phyloP scores from a whole-genome alignment of 345 rosid genomes.

The Durio zibethinus region DNA sequence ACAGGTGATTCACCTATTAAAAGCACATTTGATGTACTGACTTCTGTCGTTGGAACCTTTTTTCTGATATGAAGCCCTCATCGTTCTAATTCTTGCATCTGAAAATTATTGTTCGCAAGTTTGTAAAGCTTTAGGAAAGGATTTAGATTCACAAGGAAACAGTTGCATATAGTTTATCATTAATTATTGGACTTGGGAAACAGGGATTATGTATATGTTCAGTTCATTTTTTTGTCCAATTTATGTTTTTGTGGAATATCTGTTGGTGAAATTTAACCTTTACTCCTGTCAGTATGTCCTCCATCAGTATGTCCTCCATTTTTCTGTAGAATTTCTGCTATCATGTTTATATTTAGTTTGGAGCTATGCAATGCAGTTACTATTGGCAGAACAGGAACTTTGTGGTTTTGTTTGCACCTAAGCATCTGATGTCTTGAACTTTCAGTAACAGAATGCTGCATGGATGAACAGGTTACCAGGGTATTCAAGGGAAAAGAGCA shows the following conservation, averaged over 20 bases:
- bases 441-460: constrained; percentile 19
- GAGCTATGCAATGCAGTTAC: not conserved
- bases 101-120: not conserved
- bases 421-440: constrained; percentile 2
- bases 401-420: not conserved
- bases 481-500: constrained; percentile 83
- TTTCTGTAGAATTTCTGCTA: not conserved
- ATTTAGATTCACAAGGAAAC: not conserved
- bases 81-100: not conserved
- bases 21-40: constrained; percentile 9
- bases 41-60: constrained; percentile 2
- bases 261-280: constrained; percentile 4
- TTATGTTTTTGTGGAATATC: not conserved
- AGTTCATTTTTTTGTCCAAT: not conserved
- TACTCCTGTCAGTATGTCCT: not conserved
- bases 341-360: not conserved
- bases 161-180: not conserved
- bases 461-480: constrained; percentile 58
- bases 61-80: constrained; percentile 1
- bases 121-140: not conserved
- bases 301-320: not conserved
- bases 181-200: not conserved
- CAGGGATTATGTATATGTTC: not conserved
- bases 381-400: not conserved
- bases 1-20: constrained; percentile 49